Evolutionary conservation across 208 protist genomes (phyloP).

Genomic region (Acanthamoeba divionensis): DNA sequence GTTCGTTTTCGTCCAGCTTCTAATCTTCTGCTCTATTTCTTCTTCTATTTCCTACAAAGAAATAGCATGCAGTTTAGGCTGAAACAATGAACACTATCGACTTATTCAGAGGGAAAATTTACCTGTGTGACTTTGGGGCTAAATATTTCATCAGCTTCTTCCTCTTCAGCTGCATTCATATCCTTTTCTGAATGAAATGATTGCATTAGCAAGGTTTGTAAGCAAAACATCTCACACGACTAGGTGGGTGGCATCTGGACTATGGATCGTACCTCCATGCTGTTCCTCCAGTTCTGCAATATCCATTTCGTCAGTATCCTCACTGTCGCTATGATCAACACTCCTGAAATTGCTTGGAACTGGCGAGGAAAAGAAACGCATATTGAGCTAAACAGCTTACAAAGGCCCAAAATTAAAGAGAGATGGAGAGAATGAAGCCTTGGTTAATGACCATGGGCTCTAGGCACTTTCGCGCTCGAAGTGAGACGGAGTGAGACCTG

Average conservation of each 20-base stretch:
- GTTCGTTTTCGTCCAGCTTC: background rate
- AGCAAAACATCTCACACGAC: too few species aligned
- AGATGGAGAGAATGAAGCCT: background rate
- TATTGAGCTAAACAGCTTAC: background rate
- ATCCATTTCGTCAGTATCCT: conserved; percentile 33
- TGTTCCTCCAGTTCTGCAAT: background rate
- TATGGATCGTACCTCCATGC: too few species aligned
- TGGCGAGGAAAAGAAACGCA: background rate
- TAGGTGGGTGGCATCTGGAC: too few species aligned
- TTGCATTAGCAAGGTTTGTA: too few species aligned
- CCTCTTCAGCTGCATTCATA: background rate
- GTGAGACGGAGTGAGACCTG: background rate
- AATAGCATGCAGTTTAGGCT: background rate
- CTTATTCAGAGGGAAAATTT: background rate
- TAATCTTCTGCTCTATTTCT: background rate
- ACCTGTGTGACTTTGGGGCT: background rate
- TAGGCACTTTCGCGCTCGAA: background rate
- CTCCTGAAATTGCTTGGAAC: background rate
- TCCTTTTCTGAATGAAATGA: too few species aligned
- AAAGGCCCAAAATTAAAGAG: too few species aligned
- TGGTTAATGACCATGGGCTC: background rate
- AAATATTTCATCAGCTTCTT: background rate
- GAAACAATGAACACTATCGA: background rate
- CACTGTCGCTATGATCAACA: background rate
- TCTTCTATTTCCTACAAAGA: background rate